These are phyloP conservation scores for Talaromyces thailandensis DNA, from an alignment of 495 filamentous ascomycete species.

Conservation along the genomic window DNA sequence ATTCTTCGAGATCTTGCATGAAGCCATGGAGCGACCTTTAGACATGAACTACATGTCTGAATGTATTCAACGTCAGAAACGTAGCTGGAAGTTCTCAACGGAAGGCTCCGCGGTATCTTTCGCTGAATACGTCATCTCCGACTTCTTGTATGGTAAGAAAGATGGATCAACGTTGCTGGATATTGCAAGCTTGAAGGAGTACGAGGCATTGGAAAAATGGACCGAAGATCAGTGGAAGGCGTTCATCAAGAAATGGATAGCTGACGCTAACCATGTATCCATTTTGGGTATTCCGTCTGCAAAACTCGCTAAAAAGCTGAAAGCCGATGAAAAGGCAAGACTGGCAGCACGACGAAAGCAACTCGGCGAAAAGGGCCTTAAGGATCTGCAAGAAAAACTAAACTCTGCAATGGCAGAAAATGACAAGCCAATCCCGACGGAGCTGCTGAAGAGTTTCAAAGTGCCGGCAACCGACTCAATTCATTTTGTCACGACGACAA, in stretches of 20 bases:
- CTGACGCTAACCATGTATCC: conserved; percentile 76
- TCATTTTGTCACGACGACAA: conserved; percentile 84
- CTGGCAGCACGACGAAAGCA: conserved; percentile 47
- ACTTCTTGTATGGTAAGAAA: conserved; percentile 82
- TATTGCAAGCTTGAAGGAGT: conserved; percentile 58
- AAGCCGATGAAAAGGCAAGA: conserved; percentile 56
- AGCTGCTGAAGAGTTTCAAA: conserved; percentile 66
- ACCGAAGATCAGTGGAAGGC: conserved; percentile 70
- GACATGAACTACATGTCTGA: conserved; percentile 86
- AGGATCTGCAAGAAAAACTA: conserved; percentile 63
- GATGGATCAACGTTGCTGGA: conserved; percentile 73
- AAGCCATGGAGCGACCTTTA: conserved; percentile 67
- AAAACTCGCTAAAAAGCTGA: conserved; percentile 60
- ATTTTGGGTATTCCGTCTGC: conserved; percentile 78
- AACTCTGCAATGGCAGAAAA: conserved; percentile 74
- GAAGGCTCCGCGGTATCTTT: conserved; percentile 70
- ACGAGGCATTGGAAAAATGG: conserved; percentile 73
- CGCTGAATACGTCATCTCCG: conserved; percentile 72
- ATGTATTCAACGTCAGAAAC: conserved; percentile 67
- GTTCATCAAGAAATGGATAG: conserved; percentile 76
- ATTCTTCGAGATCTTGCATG: conserved; percentile 73
- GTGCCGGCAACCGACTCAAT: conserved; percentile 82
- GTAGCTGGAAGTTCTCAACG: conserved; percentile 68
- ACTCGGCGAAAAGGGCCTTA: conserved; percentile 58
- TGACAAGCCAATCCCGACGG: conserved; percentile 67